Evolutionary conservation across 257 asterid genomes (phyloP), one percentile per base, ranked within the genome.

Genomic region (Nicotiana sylvestris): DNA sequence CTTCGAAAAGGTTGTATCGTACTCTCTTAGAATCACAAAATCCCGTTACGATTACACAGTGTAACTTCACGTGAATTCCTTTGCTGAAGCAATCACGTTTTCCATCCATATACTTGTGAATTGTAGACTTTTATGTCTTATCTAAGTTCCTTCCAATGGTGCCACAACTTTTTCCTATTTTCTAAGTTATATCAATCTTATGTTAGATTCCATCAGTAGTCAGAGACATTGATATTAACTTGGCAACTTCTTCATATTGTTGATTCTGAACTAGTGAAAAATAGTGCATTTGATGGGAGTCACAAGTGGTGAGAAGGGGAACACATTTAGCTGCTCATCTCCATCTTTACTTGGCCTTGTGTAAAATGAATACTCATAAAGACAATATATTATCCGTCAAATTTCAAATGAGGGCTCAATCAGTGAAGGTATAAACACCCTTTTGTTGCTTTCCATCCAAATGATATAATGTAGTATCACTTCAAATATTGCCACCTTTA

Each of bases 331-430:
- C 84, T 90, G 98, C 55, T 95, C 98, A 56, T 95, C 96, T 57
- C 98, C 97, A 46, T 87, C 93, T 88, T 86, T 91, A 84, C 91
- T 89, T 27, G 98, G 82, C 82, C 98, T 87, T 4, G 93, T 90
- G 84, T 91, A 95, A 85, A 95, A 95, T 16, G 94, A 86, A 79
- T 95, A 98, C 82, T 95, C 97, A 67, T 80, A 93, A 33, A 95
- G 95, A 84, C 97, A 95, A 84, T 95, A 95, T 66, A 95, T 93
- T 74, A 95, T 95, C 77, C 98, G 87, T 79, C 98, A 96, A 77
- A 95, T 91, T n/a, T 97, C 97, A 85, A 95, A 95, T 1, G 97
- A 93, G 17, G 97, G 98, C 66, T 93, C 98, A 46, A 95, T 93
- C 80, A 95, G 97, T 2, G 98, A 95, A 9, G 98, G 98, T 5